Evolutionary conservation across 148 eudicot species (phyloP).

Genomic region (Rhododendron ovatum): DNA sequence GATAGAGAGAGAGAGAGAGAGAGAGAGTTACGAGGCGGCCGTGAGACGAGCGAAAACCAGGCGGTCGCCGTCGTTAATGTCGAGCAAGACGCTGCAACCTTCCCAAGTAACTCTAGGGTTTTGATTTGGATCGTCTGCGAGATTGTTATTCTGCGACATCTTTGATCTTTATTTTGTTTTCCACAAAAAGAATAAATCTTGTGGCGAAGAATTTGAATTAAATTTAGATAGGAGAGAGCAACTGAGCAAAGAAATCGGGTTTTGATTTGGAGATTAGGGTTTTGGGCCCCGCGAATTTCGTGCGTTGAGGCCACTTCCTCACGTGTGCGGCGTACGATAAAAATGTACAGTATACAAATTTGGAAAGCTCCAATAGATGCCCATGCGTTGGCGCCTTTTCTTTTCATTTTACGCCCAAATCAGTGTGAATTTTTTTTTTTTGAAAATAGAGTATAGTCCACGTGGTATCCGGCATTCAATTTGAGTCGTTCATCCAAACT

Average conservation of each 20-base stretch:
- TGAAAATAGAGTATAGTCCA: no score
- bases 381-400: no score
- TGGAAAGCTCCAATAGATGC: no score
- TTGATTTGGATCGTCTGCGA: slow-evolving; percentile 20
- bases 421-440: no score
- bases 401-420: no score
- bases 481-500: no score
- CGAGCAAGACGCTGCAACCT: slow-evolving; percentile 91
- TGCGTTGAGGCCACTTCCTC: background rate
- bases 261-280: background rate
- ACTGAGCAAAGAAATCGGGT: background rate
- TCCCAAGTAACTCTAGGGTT: slow-evolving; percentile 73
- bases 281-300: background rate
- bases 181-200: background rate
- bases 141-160: slow-evolving; percentile 20
- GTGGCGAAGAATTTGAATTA: no score
- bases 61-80: slow-evolving; percentile 88
- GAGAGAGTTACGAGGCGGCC: slow-evolving; percentile 49
- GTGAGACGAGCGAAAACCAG: slow-evolving; percentile 86
- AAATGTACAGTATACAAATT: no score
- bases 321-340: background rate
- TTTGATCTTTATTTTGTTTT: background rate
- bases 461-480: no score
- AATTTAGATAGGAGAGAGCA: background rate
- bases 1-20: slow-evolving; percentile 8